These are phyloP conservation scores for Pseudoscleropodium purum DNA, from an alignment of 225 moss, liverwort and hornwort species.

Conservation along the genomic window DNA sequence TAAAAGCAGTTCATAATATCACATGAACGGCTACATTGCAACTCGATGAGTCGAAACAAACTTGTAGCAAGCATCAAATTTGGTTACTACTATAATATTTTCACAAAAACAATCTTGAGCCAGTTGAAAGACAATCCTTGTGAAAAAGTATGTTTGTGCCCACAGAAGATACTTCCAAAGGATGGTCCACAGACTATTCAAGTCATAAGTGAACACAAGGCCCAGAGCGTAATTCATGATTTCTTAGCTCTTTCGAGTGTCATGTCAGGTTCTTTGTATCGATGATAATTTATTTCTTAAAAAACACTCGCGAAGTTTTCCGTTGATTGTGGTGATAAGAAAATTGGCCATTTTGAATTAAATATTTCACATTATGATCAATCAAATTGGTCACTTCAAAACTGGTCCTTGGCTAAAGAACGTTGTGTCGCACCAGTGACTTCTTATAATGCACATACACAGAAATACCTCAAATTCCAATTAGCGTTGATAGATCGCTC, in stretches of 20 bases:
- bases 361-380: neutral
- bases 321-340: neutral
- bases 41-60: neutral
- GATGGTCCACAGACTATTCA: too few relatives aligned
- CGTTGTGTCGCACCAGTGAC: neutral
- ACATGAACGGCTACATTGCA: neutral
- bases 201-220: too few relatives aligned
- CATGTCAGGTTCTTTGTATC: too few relatives aligned
- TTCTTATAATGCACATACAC: neutral
- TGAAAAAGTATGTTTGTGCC: neutral
- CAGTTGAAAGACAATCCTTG: neutral
- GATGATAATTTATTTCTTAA: neutral
- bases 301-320: neutral
- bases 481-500: constrained; percentile 36
- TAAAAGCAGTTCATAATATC: neutral
- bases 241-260: neutral
- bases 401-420: neutral
- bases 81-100: neutral
- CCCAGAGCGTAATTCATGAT: neutral
- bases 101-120: neutral
- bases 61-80: neutral
- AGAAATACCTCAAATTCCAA: constrained; percentile 66
- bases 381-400: neutral
- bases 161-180: neutral
- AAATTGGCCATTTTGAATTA: too few relatives aligned